These are phyloP conservation scores for Vitis vinifera DNA, from an alignment of 164 flowering plant species.

Conservation along the genomic window ASM3070453v1 NC_081813.1:4588501-4589000, in stretches of 20 bases:
- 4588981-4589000: no score
- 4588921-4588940: no score
- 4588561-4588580: not conserved
- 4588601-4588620: not conserved
- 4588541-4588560: not conserved
- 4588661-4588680: not conserved
- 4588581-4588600: not conserved
- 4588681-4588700: not conserved
- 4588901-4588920: no score
- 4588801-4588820: not conserved
- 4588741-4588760: not conserved
- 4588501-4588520: not conserved
- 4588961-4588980: no score
- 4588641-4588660: not conserved
- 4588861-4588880: no score
- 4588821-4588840: not conserved
- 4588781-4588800: not conserved
- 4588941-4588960: no score
- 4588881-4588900: no score
- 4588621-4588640: not conserved
- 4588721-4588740: not conserved
- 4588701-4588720: not conserved
- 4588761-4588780: not conserved
- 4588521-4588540: not conserved
- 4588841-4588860: no score